Base-by-base conservation (phyloP, 345 rosid genomes). In the Lumnitzera littorea region DNA sequence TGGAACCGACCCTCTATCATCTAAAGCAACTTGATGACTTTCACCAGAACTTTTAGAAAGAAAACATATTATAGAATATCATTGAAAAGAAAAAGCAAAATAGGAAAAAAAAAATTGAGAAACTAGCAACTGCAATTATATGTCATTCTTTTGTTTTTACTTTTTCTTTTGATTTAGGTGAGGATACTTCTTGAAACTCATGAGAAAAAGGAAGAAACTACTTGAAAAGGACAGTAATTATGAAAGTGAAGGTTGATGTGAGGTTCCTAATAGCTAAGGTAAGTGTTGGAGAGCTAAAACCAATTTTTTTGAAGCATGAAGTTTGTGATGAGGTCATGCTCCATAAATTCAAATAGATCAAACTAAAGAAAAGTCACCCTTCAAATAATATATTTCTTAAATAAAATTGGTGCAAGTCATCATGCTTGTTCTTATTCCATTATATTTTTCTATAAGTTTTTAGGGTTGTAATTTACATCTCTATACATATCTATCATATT, bases 181-280 rank as follows among this genome's bases (percentile, higher is more conserved):
- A 36, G 43, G 43, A 36, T 9, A 7, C 7, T 36, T 36, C 10
- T 4, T 6, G 43, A 48, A 20, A 1, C 48, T 48, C 12, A 47
- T 15, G n/a, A n/a, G 20, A 27, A 8, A 13, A 23, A 14, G 16
- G 5, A n/a, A 24, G 15, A 29, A 36, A 9, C 9, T 9, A 91
- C 98, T 96, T 76, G 91, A 82, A 85, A 62, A 87, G 51, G 74
- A 87, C 49, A 64, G 94, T 96, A 0, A 94, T 80, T 6, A 94
- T 74, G 95, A 89, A 94, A 20, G 99, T 94, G 66, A 94, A 84
- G 62, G 96, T 97, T 24, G 99, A 96, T 11, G 88, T 80, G 65
- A 94, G 99, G 80, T 84, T 94, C 78, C 97, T 83, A 80, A 94
- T 82, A 48, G 97, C 97, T 53, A 96, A 89, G 77, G 99, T 83